Evolutionary conservation across 371 early-diverging fungal species (phyloP), one percentile per base, ranked within the genome.

Genomic region (Homolaphlyctis polyrhiza): DNA sequence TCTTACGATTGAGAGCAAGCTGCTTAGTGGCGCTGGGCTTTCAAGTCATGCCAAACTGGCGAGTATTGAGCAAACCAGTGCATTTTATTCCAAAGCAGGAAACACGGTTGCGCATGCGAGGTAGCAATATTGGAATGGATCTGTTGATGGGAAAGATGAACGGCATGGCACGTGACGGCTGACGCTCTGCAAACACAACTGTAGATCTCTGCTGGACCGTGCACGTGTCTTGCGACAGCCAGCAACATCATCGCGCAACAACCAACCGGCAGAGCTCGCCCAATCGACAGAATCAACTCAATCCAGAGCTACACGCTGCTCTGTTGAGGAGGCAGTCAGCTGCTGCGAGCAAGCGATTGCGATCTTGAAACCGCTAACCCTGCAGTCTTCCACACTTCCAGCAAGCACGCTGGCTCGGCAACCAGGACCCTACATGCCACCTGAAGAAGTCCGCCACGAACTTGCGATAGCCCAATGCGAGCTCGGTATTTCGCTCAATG

Each of bases 391-490:
- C 18, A 3, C 39, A 18, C 39, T 18, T 39, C 18, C 39, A 39
- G 8, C 39, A 11, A 11, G 11, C 39, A 39, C 39, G 11, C 39
- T 39, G 47, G 18, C 47, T 8, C 47, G 18, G 47, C 47, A 47
- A 25, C n/a, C n/a, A n/a, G n/a, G n/a, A n/a, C n/a, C n/a, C n/a
- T 4, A 47, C 47, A 3, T 47, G 47, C 18, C 28, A 18, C 8
- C 8, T 2, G 47, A 47, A 3, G 47, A 47, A 3, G 47, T 25
- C 18, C 47, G n/a, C 2, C 55, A 85, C 63, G 79, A 86, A 39
- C 66, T 87, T 3, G 87, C 86, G 0, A 62, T 84, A 28, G 79
- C 87, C 2, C 75, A 75, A 35, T 80, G 84, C 0, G 82, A 83
- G 81, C 69, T 78, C n/a, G 86, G 84, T 0, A 73, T 87, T 1